Percentiles rank a stretch among this genome's conserved stretches.
phyloP scores from a whole-genome alignment of 306 rosid genomes.

The Calophaca sinica region DNA sequence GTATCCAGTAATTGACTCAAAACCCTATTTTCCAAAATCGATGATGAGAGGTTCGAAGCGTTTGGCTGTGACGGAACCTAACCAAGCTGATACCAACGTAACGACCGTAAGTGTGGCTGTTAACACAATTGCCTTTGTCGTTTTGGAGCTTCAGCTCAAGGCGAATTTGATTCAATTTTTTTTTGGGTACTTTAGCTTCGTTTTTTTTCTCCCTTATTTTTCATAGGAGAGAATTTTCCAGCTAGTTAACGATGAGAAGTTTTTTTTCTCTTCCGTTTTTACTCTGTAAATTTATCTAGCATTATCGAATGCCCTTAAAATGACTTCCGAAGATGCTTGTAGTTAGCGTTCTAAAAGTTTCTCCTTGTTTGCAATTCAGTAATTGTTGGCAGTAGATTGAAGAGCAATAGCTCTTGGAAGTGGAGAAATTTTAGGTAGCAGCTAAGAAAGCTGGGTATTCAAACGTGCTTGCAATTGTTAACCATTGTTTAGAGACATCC shows the following conservation, averaged over 20 bases:
- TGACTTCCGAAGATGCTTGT: conserved; percentile 2
- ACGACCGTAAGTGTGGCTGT: conserved; percentile 63
- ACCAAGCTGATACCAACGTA: conserved; percentile 55
- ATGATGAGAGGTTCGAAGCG: conserved; percentile 90
- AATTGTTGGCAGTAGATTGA: conserved; percentile 12
- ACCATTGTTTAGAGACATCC: not conserved
- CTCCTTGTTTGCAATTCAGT: not conserved
- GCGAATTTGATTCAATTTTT: conserved; percentile 22
- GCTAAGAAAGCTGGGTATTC: conserved; percentile 4
- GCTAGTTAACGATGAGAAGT: conserved; percentile 10
- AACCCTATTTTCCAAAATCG: conserved; percentile 51
- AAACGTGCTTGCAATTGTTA: conserved; percentile 4
- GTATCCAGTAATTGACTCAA: not conserved
- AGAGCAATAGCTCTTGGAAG: not conserved
- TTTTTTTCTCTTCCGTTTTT: not conserved
- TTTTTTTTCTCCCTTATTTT: not conserved
- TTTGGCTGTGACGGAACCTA: conserved; percentile 66
- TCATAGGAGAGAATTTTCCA: not conserved
- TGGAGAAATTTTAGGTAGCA: conserved; percentile 18
- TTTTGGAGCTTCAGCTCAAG: conserved; percentile 42
- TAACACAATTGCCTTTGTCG: not conserved
- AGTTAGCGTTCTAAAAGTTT: conserved; percentile 8
- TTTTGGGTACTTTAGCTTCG: not conserved
- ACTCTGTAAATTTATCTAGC: not conserved
- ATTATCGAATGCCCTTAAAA: conserved; percentile 3